Conservation (phyloP, 495 filamentous ascomycete genomes). For the Cryomyces antarcticus region DNA sequence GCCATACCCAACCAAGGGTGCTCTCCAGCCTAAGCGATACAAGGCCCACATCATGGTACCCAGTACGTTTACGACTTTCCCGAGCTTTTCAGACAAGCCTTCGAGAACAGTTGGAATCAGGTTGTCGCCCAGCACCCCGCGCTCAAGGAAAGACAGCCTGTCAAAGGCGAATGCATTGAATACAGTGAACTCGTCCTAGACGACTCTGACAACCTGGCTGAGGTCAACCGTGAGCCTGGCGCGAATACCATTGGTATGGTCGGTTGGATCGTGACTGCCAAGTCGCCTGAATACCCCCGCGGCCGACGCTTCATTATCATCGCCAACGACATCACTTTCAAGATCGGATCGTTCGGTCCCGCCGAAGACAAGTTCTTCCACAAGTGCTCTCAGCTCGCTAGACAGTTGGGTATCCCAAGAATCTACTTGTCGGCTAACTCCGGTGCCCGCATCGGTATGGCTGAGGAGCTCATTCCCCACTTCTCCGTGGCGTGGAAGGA, state of each 20-base stretch:
- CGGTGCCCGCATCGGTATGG: constrained; percentile 94
- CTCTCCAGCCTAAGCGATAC: constrained; percentile 96
- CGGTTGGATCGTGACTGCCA: constrained; percentile 90
- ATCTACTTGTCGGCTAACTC: constrained; percentile 98
- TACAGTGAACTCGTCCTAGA: constrained; percentile 87
- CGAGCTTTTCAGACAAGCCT: constrained; percentile 93
- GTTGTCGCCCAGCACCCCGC: constrained; percentile 46
- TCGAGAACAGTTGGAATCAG: constrained; percentile 84
- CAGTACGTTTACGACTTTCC: constrained; percentile 99
- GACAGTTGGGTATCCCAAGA: constrained; percentile 81
- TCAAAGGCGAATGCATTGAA: constrained; percentile 79
- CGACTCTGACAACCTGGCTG: constrained; percentile 75
- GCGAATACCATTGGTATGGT: constrained; percentile 97
- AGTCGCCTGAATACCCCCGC: constrained; percentile 89
- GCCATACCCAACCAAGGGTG: constrained; percentile 94
- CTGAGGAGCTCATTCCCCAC: constrained; percentile 89
- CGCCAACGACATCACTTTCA: constrained; percentile 97
- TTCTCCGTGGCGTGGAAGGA: constrained; percentile 96
- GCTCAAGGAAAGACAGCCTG: constrained; percentile 62
- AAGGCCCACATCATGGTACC: constrained; percentile 96
- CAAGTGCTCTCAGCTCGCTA: constrained; percentile 91
- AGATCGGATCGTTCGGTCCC: constrained; percentile 94
- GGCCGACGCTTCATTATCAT: constrained; percentile 87
- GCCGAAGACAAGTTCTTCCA: constrained; percentile 95
- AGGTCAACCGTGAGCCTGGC: constrained; percentile 84